Percentiles rank a stretch among this genome's conserved stretches.
Conservation (phyloP, 225 moss, liverwort and hornwort genomes). For the Physcomitrellopsis africana region DNA sequence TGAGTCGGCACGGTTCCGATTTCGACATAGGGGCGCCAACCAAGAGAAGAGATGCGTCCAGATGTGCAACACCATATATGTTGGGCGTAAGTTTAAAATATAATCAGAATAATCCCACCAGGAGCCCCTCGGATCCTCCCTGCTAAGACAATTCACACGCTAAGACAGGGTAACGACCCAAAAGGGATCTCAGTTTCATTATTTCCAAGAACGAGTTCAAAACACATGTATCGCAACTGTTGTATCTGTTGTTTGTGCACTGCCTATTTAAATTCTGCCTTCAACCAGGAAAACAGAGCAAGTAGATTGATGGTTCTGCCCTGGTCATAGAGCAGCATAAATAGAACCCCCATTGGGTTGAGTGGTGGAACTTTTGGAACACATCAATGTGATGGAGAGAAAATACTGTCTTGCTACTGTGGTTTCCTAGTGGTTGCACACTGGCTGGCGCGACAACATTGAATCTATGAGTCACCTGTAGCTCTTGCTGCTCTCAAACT, state of each 20-base stretch:
- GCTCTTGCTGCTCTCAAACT: neutral
- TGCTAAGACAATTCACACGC: neutral
- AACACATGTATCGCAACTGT: neutral
- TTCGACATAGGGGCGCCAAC: too few relatives aligned
- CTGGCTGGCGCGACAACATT: neutral
- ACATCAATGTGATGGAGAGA: slow-evolving; percentile 9
- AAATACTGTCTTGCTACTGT: neutral
- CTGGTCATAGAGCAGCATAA: slow-evolving; percentile 1
- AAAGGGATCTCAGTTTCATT: neutral
- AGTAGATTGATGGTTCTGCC: neutral
- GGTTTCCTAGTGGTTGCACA: neutral
- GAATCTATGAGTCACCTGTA: slow-evolving; percentile 6
- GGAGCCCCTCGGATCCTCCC: too few relatives aligned
- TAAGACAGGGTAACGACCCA: neutral
- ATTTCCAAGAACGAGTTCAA: neutral
- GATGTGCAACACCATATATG: too few relatives aligned
- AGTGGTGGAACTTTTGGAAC: slow-evolving; percentile 9
- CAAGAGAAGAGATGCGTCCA: too few relatives aligned
- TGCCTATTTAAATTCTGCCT: neutral
- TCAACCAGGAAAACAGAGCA: neutral
- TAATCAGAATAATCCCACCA: neutral
- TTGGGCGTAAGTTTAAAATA: neutral
- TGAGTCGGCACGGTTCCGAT: too few relatives aligned
- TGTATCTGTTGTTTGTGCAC: slow-evolving; percentile 15
- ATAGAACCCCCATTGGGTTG: slow-evolving; percentile 24